These are phyloP conservation scores for Clathrus columnatus DNA, from an alignment of 768 basidiomycete species.

Conservation along the genomic window DNA sequence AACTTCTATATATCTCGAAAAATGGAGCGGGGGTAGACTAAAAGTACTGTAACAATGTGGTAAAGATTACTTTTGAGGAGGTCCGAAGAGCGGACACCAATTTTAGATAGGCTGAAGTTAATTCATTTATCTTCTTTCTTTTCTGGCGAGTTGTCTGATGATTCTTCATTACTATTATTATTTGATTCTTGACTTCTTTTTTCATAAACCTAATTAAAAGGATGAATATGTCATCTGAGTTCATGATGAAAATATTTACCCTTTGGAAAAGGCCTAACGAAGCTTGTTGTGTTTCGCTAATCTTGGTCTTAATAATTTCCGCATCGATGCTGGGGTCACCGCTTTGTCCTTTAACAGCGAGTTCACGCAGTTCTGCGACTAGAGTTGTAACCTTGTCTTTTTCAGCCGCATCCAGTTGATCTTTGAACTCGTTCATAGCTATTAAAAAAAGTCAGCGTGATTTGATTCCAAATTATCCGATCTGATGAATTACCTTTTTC, in stretches of 20 bases:
- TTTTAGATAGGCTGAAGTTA: not conserved
- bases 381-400: constrained; percentile 91
- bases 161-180: constrained; percentile 36
- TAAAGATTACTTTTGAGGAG: too few species aligned
- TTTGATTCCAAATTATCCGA: not conserved
- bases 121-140: constrained; percentile 59
- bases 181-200: constrained; percentile 67
- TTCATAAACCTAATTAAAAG: constrained; percentile 56
- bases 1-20: too few species aligned
- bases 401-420: constrained; percentile 87
- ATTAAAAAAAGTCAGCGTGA: constrained; percentile 12
- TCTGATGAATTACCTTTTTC: constrained; percentile 65
- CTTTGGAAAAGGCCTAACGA: constrained; percentile 97
- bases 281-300: constrained; percentile 88
- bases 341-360: constrained; percentile 83
- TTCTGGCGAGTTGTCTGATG: constrained; percentile 41
- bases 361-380: constrained; percentile 76
- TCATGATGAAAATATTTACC: constrained; percentile 26
- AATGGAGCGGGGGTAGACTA: too few species aligned
- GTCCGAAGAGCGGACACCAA: too few species aligned
- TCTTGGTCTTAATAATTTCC: constrained; percentile 85
- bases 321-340: constrained; percentile 75
- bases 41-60: too few species aligned
- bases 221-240: not conserved
- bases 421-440: constrained; percentile 98